Percentiles rank a stretch among this genome's conserved stretches.
Conservation (phyloP, 352 stramenopile genomes). For the Globisporangium cystogenes region DNA sequence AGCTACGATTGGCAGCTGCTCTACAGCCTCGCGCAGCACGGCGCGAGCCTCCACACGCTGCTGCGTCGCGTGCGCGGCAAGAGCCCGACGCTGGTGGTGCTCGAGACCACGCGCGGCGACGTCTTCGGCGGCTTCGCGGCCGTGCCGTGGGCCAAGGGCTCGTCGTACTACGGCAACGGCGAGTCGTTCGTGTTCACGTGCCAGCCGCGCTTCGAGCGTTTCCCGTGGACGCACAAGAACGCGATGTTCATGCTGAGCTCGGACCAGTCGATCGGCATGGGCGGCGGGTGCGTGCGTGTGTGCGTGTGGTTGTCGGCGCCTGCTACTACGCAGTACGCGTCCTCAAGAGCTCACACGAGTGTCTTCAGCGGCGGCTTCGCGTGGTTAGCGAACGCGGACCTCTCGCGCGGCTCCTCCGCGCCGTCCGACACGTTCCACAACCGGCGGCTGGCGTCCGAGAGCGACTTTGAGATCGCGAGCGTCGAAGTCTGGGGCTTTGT, state of each 20-base stretch:
- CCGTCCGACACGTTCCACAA: constrained; percentile 60
- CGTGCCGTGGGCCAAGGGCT: constrained; percentile 34
- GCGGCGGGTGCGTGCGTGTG: constrained; percentile 42
- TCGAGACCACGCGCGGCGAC: constrained; percentile 58
- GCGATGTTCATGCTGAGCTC: constrained; percentile 74
- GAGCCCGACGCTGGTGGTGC: constrained; percentile 42
- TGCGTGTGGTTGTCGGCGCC: too few species aligned
- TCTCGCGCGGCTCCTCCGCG: constrained; percentile 46
- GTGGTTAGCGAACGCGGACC: constrained; percentile 61
- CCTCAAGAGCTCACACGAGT: background rate
- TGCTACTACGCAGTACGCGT: too few species aligned
- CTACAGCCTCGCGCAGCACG: constrained; percentile 58
- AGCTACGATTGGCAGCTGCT: constrained; percentile 66
- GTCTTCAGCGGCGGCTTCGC: constrained; percentile 45
- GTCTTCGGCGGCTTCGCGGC: constrained; percentile 60
- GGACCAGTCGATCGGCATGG: constrained; percentile 63
- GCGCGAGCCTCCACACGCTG: constrained; percentile 60
- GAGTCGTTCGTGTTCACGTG: constrained; percentile 74
- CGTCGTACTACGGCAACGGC: constrained; percentile 66
- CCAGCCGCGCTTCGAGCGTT: constrained; percentile 49
- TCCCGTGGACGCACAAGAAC: constrained; percentile 56
- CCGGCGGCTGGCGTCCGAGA: constrained; percentile 35
- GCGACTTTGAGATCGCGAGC: constrained; percentile 48
- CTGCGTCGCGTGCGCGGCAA: constrained; percentile 33
- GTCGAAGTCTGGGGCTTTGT: constrained; percentile 73